These are phyloP conservation scores for Dothistroma septosporum DNA, from an alignment of 2,329 filamentous ascomycete species.

Conservation along the genomic window DNA sequence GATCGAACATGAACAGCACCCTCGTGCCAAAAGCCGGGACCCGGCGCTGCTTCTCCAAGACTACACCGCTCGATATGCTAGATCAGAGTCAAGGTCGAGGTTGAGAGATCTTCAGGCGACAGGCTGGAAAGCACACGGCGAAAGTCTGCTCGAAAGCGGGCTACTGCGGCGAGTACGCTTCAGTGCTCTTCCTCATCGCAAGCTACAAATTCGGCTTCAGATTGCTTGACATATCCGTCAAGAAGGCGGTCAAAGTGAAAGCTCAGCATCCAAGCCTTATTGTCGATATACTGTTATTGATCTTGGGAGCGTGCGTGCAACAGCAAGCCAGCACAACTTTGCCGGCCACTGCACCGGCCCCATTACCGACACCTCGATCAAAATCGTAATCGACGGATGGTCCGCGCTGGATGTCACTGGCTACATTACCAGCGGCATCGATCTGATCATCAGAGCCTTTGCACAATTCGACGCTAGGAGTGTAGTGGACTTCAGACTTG, in stretches of 20 bases:
- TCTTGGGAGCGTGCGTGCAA: conserved; percentile 29
- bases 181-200: conserved; percentile 40
- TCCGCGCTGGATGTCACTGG: conserved; percentile 31
- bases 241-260: conserved; percentile 10
- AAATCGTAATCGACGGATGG: conserved; percentile 23
- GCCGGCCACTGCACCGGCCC: conserved; percentile 28
- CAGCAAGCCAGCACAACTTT: conserved; percentile 26
- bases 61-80: conserved; percentile 37
- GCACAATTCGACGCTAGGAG: conserved; percentile 6
- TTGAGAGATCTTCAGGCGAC: conserved; percentile 47
- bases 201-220: conserved; percentile 47
- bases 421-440: conserved; percentile 34
- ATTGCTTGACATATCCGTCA: conserved; percentile 36
- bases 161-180: conserved; percentile 32
- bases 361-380: conserved; percentile 23
- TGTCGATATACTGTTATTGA: conserved; percentile 23
- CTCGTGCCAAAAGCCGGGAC: conserved; percentile 41
- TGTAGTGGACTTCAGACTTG: conserved; percentile 21
- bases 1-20: conserved; percentile 43
- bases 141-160: conserved; percentile 49
- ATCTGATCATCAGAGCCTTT: conserved; percentile 28
- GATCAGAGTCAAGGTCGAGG: conserved; percentile 43
- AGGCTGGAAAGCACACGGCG: conserved; percentile 39
- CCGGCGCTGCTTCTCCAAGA: conserved; percentile 45
- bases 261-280: conserved; percentile 21